These are phyloP conservation scores for Aspergillus sclerotiicarbonarius DNA, from an alignment of 495 filamentous ascomycete species.

Conservation along the genomic window DNA sequence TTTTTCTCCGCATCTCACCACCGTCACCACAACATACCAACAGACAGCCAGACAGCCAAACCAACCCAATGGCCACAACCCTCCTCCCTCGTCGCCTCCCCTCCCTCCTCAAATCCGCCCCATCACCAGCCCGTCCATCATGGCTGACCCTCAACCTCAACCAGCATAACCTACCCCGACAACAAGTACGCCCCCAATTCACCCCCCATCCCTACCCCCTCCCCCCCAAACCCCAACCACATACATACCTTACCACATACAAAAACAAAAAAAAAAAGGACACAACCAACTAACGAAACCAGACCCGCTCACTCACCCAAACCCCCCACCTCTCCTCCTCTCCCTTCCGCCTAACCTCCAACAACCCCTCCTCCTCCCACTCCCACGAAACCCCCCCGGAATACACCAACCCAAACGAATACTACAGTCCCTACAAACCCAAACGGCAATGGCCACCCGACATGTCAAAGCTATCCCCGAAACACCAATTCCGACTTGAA, in stretches of 20 bases:
- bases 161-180: background rate
- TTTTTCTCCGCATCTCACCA: background rate
- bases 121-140: background rate
- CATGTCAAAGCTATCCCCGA: constrained; percentile 72
- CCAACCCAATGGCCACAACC: background rate
- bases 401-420: constrained; percentile 18
- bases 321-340: constrained; percentile 20
- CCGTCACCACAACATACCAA: background rate
- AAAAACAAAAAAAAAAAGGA: no score
- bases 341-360: constrained; percentile 38
- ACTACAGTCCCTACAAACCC: constrained; percentile 66
- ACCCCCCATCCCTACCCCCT: background rate
- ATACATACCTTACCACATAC: no score
- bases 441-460: constrained; percentile 92
- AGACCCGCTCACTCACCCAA: constrained; percentile 6
- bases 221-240: background rate
- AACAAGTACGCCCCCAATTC: no score
- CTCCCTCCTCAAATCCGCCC: background rate
- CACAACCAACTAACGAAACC: background rate
- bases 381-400: background rate
- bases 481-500: constrained; percentile 74
- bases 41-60: background rate
- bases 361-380: constrained; percentile 2
- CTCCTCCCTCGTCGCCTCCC: constrained; percentile 7
- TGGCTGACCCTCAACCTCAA: background rate